Evolutionary conservation across 176 grass and related monocot genomes (phyloP), one percentile per base, ranked within the genome.

Genomic region (Tillandsia fasciculata): DNA sequence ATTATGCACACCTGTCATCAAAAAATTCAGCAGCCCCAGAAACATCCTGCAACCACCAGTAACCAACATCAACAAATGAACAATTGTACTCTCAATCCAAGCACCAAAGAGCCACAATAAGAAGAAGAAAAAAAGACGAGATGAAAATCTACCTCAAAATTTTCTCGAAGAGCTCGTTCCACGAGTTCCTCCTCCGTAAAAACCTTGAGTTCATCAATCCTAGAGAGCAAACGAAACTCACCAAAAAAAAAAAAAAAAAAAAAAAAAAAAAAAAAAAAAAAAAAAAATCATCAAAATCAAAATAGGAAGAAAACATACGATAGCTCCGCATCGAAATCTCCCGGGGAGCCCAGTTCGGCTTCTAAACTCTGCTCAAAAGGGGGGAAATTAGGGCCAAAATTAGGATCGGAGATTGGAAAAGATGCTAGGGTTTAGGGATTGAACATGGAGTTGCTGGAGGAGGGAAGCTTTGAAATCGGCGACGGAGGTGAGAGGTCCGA

Each of bases 101-200:
- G 23, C 2, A 66, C 64, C 23, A 29, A 33, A 3, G 11, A 23
- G 9, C 14, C 24, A 33, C 33, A 14, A 33, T 42, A 14, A 26
- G 2, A 49, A 3, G 49, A 66, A 65, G 14, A 57, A 28, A 73
- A 12, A 61, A 18, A 53, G 7, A 69, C 22, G 15, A 69, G 48
- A 26, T 8, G 13, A 77, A 49, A 71, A 11, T 51, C 3, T 13
- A 97, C 94, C 82, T 90, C 86, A 67, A 85, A 70, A 48, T 81
- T 85, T 64, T 93, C 78, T 67, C 70, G 73, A 70, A 97, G 82
- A 22, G 94, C 87, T 13, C 68, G 74, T 74, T 90, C 82, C 50
- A 93, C 81, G 69, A 97, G 66, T 64, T 97, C 84, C 77, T 93
- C 87, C 76, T 90, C 84, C 0, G 94, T 83, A 66, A 90, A 72